phyloP scores from a whole-genome alignment of 2,329 filamentous ascomycete genomes.

The Zalaria sp. region DNA sequence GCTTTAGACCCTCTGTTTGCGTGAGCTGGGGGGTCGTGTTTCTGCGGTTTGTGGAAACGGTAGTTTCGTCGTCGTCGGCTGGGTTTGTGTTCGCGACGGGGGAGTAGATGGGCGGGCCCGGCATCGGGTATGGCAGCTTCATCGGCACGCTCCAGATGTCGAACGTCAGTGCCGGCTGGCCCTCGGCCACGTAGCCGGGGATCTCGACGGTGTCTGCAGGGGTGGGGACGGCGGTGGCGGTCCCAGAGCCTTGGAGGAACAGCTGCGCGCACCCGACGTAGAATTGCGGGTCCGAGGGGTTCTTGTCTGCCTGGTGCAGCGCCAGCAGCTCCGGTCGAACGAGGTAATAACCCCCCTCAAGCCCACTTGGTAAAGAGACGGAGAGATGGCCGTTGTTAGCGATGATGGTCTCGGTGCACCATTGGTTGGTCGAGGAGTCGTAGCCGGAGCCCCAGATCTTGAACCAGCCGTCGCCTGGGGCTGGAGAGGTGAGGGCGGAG shows the following conservation, averaged over 20 bases:
- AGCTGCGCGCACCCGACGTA: conserved; percentile 61
- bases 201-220: conserved; percentile 44
- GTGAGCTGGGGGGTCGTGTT: conserved; percentile 5
- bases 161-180: conserved; percentile 44
- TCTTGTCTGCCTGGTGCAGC: conserved; percentile 46
- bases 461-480: conserved; percentile 57
- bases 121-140: conserved; percentile 41
- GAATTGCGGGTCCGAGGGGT: conserved; percentile 51
- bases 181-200: conserved; percentile 47
- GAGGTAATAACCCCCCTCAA: conserved; percentile 56
- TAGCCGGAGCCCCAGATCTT: conserved; percentile 63
- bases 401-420: conserved; percentile 59
- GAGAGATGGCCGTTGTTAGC: conserved; percentile 49
- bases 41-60: conserved; percentile 10
- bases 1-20: conserved; percentile 37
- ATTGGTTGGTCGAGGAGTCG: conserved; percentile 38
- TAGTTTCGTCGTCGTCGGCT: no score
- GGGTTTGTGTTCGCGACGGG: conserved; percentile 12
- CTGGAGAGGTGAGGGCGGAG: conserved; percentile 38
- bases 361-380: conserved; percentile 44
- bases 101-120: conserved; percentile 42
- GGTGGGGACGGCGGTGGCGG: conserved; percentile 21
- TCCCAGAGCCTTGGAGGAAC: conserved; percentile 40
- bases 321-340: conserved; percentile 56
- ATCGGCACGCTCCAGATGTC: conserved; percentile 46